Conservation (phyloP, 2,329 filamentous ascomycete species). For the Diaporthe sp. region DNA sequence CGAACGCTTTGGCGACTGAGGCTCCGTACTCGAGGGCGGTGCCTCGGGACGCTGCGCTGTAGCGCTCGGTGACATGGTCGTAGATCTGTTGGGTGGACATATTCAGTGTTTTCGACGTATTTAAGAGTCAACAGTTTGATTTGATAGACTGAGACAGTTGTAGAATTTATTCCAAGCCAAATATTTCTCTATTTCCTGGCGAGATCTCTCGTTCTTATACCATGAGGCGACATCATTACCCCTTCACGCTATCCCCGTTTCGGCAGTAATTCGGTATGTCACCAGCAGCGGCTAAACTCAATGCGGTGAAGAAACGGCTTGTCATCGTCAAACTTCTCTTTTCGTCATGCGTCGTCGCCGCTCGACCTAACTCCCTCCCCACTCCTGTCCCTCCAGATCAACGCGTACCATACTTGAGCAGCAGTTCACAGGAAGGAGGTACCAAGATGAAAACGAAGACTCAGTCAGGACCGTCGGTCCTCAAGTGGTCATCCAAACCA, state of each 20-base stretch:
- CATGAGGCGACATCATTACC: neutral
- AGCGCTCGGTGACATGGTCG: constrained; percentile 52
- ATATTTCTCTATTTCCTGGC: neutral
- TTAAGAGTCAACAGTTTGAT: neutral
- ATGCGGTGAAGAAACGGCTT: constrained; percentile 39
- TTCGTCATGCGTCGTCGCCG: constrained; percentile 34
- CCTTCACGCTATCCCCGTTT: neutral
- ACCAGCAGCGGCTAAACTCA: constrained; percentile 34
- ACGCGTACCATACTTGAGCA: too few relatives aligned
- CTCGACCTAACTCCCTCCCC: constrained; percentile 7
- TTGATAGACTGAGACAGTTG: too few relatives aligned
- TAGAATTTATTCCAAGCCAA: neutral
- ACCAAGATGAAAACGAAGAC: neutral
- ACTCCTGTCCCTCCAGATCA: neutral
- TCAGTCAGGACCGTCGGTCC: neutral
- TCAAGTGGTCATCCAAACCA: constrained; percentile 49
- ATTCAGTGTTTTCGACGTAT: neutral
- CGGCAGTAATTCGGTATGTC: constrained; percentile 33
- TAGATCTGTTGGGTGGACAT: constrained; percentile 54
- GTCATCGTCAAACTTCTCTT: constrained; percentile 44
- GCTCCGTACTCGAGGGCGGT: constrained; percentile 52
- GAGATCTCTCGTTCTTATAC: neutral
- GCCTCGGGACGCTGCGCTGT: constrained; percentile 51
- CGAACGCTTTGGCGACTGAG: constrained; percentile 65
- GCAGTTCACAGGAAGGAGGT: accelerated